These are phyloP conservation scores for Petunia axillaris DNA, from an alignment of 257 asterid genomes.

Conservation along the genomic window DNA sequence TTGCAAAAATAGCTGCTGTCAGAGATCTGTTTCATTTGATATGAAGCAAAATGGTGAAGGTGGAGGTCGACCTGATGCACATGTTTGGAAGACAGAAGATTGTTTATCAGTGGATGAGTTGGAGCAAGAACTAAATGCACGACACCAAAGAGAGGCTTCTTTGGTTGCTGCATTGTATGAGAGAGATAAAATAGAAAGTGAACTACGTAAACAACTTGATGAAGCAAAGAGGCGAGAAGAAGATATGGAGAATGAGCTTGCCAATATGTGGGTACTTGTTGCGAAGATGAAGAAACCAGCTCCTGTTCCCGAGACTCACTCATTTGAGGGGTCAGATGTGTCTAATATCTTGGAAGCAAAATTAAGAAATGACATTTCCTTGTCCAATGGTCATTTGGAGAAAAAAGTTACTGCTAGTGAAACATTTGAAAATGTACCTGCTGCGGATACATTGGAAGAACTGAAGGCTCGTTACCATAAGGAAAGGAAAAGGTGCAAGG, in stretches of 20 bases:
- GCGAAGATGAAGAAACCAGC: slow-evolving; percentile 52
- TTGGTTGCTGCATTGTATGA: slow-evolving; percentile 79
- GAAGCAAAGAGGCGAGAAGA: slow-evolving; percentile 68
- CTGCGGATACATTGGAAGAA: slow-evolving; percentile 41
- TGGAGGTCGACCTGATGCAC: slow-evolving; percentile 40
- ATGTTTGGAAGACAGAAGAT: slow-evolving; percentile 45
- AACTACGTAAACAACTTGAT: slow-evolving; percentile 66
- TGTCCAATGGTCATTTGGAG: slow-evolving; percentile 29
- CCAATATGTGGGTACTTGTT: slow-evolving; percentile 65
- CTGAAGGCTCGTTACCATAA: slow-evolving; percentile 39
- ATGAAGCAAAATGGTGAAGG: slow-evolving; percentile 41
- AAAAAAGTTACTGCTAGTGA: slow-evolving; percentile 33
- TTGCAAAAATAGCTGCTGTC: slow-evolving; percentile 53
- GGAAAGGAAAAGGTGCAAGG: slow-evolving; percentile 48
- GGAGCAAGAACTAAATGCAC: slow-evolving; percentile 59
- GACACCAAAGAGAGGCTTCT: slow-evolving; percentile 80
- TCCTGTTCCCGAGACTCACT: slow-evolving; percentile 33
- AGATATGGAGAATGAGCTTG: slow-evolving; percentile 66
- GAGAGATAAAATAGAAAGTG: slow-evolving; percentile 75
- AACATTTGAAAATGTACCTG: slow-evolving; percentile 34
- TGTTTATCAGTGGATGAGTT: slow-evolving; percentile 61
- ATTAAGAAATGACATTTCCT: slow-evolving; percentile 34
- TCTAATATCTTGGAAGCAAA: slow-evolving; percentile 29
- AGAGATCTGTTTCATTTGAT: slow-evolving; percentile 42
- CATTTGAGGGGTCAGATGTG: slow-evolving; percentile 29